Evolutionary conservation across 2,329 filamentous ascomycete species (phyloP).

Genomic region (Colletotrichum kahawae): DNA sequence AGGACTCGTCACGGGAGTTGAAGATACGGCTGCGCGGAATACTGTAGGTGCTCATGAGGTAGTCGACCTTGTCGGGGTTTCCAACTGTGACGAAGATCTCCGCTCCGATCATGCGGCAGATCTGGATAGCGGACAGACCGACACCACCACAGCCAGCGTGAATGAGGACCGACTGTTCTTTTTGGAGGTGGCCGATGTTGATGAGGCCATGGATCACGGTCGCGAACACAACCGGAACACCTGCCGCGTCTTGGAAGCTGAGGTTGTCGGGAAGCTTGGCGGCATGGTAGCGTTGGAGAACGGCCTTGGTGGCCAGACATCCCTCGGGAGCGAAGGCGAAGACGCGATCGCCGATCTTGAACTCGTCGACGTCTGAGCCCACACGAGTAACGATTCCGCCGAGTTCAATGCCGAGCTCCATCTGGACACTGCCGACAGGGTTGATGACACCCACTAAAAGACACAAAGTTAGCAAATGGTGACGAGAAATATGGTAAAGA

Average conservation of each 20-base stretch:
- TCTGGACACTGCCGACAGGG: not conserved
- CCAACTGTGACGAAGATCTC: constrained; percentile 29
- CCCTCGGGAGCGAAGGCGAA: constrained; percentile 11
- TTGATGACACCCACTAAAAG: not conserved
- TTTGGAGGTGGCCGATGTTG: constrained; percentile 22
- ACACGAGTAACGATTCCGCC: constrained; percentile 26
- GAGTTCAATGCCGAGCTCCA: constrained; percentile 17
- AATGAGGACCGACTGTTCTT: constrained; percentile 26
- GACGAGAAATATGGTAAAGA: not conserved
- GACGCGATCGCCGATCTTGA: constrained; percentile 29
- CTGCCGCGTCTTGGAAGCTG: constrained; percentile 30
- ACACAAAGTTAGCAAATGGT: not conserved
- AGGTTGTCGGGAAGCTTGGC: constrained; percentile 32
- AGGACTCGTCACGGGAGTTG: constrained; percentile 26
- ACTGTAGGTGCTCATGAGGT: constrained; percentile 26
- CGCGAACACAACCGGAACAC: constrained; percentile 31
- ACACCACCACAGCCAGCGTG: not conserved
- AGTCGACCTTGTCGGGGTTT: constrained; percentile 30
- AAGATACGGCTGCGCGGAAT: constrained; percentile 29
- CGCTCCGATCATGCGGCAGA: not conserved
- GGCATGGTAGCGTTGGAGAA: not conserved
- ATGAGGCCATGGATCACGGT: constrained; percentile 32
- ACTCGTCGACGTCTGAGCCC: constrained; percentile 20
- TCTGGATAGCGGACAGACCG: not conserved
- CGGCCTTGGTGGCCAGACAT: not conserved